A percentile compares a stretch with the other conserved stretches of the same genome.
phyloP scores from a whole-genome alignment of 192 early-diverging fungal species.

The Coemansia sp. region DNA sequence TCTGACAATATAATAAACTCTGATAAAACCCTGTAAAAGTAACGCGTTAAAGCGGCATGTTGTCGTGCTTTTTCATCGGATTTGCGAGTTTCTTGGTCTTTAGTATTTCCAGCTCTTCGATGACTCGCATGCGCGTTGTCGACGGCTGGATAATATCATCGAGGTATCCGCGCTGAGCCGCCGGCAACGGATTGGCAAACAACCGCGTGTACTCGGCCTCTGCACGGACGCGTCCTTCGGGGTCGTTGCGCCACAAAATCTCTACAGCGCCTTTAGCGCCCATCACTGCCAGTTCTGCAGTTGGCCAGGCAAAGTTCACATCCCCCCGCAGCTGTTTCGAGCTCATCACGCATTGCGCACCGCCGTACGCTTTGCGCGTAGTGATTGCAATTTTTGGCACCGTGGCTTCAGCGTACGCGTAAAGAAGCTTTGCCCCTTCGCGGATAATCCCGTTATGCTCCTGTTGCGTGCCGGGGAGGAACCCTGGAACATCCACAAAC shows the following conservation, averaged over 20 bases:
- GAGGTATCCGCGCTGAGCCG: constrained; percentile 83
- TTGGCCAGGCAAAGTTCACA: constrained; percentile 89
- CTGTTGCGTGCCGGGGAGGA: constrained; percentile 90
- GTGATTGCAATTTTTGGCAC: constrained; percentile 96
- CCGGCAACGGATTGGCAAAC: constrained; percentile 93
- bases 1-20: neutral
- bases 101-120: constrained; percentile 84
- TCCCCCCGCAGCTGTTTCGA: constrained; percentile 96
- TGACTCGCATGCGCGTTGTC: constrained; percentile 74
- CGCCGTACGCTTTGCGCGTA: constrained; percentile 95
- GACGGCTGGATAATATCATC: constrained; percentile 77
- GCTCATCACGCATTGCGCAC: constrained; percentile 96
- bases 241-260: constrained; percentile 81
- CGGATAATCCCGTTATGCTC: constrained; percentile 96
- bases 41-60: constrained; percentile 67
- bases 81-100: constrained; percentile 71
- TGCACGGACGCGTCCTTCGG: constrained; percentile 41
- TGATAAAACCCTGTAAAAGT: neutral
- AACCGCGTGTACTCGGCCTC: constrained; percentile 81
- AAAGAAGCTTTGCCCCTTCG: constrained; percentile 93
- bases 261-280: constrained; percentile 96
- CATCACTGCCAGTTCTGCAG: constrained; percentile 99
- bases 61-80: constrained; percentile 93
- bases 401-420: constrained; percentile 95
- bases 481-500: constrained; percentile 95